These are phyloP conservation scores for Cyclaneusma minus DNA, from an alignment of 2,329 filamentous ascomycete species.

Conservation along the genomic window DNA sequence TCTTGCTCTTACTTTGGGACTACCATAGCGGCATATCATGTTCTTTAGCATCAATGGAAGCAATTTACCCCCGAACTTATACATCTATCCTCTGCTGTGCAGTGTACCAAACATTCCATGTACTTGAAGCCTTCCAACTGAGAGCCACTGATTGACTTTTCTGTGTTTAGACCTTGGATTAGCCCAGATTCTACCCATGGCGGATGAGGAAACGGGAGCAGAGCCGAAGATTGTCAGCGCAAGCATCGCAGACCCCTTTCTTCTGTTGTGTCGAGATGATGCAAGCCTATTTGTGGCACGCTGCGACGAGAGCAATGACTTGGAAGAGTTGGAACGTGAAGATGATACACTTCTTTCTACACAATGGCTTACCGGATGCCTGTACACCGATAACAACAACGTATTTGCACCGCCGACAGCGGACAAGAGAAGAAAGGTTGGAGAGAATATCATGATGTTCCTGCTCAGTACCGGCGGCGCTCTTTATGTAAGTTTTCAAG, in stretches of 20 bases:
- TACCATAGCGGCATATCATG: slow-evolving; percentile 18
- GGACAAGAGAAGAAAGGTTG: slow-evolving; percentile 23
- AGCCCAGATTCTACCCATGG: slow-evolving; percentile 81
- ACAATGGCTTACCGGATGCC: slow-evolving; percentile 70
- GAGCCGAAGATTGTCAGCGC: slow-evolving; percentile 66
- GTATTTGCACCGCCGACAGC: slow-evolving; percentile 30
- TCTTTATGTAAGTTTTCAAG: slow-evolving; percentile 47
- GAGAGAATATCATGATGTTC: slow-evolving; percentile 52
- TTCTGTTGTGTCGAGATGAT: slow-evolving; percentile 74
- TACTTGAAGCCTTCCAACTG: slow-evolving; percentile 3
- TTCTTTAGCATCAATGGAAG: slow-evolving; percentile 25
- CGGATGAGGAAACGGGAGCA: slow-evolving; percentile 75
- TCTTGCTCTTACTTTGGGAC: slow-evolving; percentile 13
- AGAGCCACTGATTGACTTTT: slow-evolving; percentile 7
- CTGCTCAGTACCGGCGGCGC: slow-evolving; percentile 61
- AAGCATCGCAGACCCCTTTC: slow-evolving; percentile 74
- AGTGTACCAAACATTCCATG: slow-evolving; percentile 3
- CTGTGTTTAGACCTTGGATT: slow-evolving; percentile 56
- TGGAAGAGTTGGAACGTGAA: slow-evolving; percentile 63
- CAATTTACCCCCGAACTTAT: slow-evolving; percentile 13
- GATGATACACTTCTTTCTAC: slow-evolving; percentile 38
- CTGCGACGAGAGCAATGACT: slow-evolving; percentile 66
- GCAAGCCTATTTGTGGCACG: slow-evolving; percentile 64
- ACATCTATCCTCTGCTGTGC: slow-evolving; percentile 15
- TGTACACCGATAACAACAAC: slow-evolving; percentile 56